These are phyloP conservation scores for Cadophora sp. DNA, from an alignment of 2,329 filamentous ascomycete genomes.

Conservation along the genomic window DNA sequence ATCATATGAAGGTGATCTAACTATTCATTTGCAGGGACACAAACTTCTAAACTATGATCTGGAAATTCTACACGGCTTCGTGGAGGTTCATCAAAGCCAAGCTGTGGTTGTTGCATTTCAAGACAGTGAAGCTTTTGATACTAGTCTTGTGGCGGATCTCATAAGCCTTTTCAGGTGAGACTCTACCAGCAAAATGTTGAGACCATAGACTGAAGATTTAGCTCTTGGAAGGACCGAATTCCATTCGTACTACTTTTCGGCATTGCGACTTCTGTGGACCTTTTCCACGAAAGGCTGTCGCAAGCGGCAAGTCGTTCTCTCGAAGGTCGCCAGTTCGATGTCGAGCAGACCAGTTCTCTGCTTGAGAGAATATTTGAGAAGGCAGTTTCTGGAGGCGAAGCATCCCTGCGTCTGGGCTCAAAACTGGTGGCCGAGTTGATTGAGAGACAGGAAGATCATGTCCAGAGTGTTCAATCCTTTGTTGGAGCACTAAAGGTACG, in stretches of 20 bases:
- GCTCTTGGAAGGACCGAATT: constrained; percentile 76
- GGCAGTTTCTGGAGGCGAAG: constrained; percentile 64
- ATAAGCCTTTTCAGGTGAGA: constrained; percentile 71
- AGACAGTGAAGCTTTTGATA: constrained; percentile 84
- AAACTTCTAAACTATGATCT: constrained; percentile 81
- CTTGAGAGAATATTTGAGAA: constrained; percentile 75
- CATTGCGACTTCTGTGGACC: constrained; percentile 81
- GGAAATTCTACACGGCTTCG: constrained; percentile 69
- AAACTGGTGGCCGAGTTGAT: constrained; percentile 67
- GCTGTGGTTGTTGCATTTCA: constrained; percentile 77
- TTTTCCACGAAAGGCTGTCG: constrained; percentile 76
- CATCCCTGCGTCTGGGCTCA: constrained; percentile 68
- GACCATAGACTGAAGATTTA: constrained; percentile 33
- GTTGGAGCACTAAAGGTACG: constrained; percentile 71
- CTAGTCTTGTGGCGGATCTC: constrained; percentile 72
- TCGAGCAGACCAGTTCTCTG: constrained; percentile 74
- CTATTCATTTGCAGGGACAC: constrained; percentile 54
- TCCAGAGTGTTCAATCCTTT: constrained; percentile 77
- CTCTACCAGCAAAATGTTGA: not conserved
- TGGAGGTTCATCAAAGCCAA: constrained; percentile 57
- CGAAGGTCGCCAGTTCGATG: constrained; percentile 76
- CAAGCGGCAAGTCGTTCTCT: constrained; percentile 72
- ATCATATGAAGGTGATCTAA: constrained; percentile 2
- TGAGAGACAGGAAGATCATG: constrained; percentile 77
- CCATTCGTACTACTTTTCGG: constrained; percentile 81